Evolutionary conservation across 2,329 filamentous ascomycete species (phyloP).

Genomic region (Zarea fungicola): DNA sequence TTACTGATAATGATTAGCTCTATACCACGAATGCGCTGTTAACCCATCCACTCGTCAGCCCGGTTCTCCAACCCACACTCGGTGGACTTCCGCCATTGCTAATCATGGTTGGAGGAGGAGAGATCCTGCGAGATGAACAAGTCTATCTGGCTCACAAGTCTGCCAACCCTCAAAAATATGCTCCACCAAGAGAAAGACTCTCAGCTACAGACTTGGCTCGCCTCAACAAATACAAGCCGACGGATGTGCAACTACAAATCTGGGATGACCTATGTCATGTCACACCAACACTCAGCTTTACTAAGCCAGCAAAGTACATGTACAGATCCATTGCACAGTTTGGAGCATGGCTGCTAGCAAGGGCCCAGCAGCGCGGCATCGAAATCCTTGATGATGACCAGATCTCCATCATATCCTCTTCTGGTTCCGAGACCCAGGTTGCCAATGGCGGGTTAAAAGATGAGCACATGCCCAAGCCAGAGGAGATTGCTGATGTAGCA

Average conservation of each 20-base stretch:
- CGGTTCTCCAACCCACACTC: slow-evolving; percentile 78
- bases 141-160: slow-evolving; percentile 94
- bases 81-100: slow-evolving; percentile 85
- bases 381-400: slow-evolving; percentile 76
- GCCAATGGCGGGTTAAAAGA: slow-evolving; percentile 19
- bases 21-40: slow-evolving; percentile 80
- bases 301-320: slow-evolving; percentile 93
- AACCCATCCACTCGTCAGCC: slow-evolving; percentile 83
- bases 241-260: slow-evolving; percentile 87
- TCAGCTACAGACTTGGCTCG: slow-evolving; percentile 55
- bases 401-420: slow-evolving; percentile 67
- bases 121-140: slow-evolving; percentile 88
- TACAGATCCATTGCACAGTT: slow-evolving; percentile 90
- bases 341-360: slow-evolving; percentile 81
- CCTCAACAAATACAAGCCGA: slow-evolving; percentile 68
- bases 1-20: slow-evolving; percentile 37
- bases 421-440: slow-evolving; percentile 34
- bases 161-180: slow-evolving; percentile 73
- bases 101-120: slow-evolving; percentile 81
- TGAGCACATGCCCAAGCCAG: slow-evolving; percentile 19
- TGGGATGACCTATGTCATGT: slow-evolving; percentile 97
- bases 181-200: slow-evolving; percentile 59
- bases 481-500: not conserved
- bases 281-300: slow-evolving; percentile 88
- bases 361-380: slow-evolving; percentile 73